Percentiles rank a stretch among this genome's conserved stretches.
Conservation (phyloP, 345 rosid genomes). For the Draba incana region DNA sequence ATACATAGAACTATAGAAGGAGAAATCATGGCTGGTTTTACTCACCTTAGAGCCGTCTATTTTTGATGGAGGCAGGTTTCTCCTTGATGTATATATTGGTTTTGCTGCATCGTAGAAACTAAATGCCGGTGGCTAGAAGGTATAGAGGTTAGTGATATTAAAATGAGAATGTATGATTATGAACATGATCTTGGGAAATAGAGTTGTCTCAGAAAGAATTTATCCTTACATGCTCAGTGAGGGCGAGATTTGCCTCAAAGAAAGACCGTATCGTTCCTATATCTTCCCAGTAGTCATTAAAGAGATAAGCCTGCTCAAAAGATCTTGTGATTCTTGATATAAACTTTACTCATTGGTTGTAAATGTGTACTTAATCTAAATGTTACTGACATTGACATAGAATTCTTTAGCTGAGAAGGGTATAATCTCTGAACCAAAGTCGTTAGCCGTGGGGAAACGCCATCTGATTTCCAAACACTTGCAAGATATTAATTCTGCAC, state of each 20-base stretch:
- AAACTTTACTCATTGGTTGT: neutral
- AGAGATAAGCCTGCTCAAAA: slow-evolving; percentile 80
- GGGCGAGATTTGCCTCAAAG: slow-evolving; percentile 93
- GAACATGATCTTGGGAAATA: slow-evolving; percentile 9
- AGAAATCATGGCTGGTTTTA: slow-evolving; percentile 1
- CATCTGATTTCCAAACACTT: slow-evolving; percentile 55
- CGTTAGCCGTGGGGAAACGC: slow-evolving; percentile 99
- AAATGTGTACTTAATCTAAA: slow-evolving; percentile 26
- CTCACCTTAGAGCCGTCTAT: slow-evolving; percentile 79
- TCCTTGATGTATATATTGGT: slow-evolving; percentile 89
- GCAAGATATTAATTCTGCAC: slow-evolving; percentile 1
- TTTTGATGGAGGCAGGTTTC: slow-evolving; percentile 87
- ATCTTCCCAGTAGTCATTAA: slow-evolving; percentile 97
- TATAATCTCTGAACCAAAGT: slow-evolving; percentile 94
- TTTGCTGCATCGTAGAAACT: slow-evolving; percentile 93
- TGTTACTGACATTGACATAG: slow-evolving; percentile 59
- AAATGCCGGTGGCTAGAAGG: slow-evolving; percentile 76
- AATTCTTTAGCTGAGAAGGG: slow-evolving; percentile 89
- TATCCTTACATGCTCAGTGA: slow-evolving; percentile 80
- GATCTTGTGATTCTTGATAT: slow-evolving; percentile 14
- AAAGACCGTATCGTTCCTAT: slow-evolving; percentile 97
- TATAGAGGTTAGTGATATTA: slow-evolving; percentile 23
- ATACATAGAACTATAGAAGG: neutral
- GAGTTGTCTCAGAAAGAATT: slow-evolving; percentile 13
- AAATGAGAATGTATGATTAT: slow-evolving; percentile 1